phyloP scores from a whole-genome alignment of 2,329 filamentous ascomycete species.

The Fusarium virguliforme region DNA sequence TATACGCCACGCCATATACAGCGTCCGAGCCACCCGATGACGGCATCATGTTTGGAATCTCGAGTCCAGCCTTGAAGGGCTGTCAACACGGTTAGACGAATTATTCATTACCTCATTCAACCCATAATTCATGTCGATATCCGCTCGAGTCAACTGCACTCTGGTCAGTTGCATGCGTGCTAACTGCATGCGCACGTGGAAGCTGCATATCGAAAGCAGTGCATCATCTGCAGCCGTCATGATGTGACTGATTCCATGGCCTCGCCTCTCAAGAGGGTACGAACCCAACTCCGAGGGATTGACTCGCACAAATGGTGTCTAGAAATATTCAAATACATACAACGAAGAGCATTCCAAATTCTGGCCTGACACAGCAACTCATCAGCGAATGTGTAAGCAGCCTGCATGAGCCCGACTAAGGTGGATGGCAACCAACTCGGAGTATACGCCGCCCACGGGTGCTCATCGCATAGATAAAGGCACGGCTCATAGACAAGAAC shows the following conservation, averaged over 20 bases:
- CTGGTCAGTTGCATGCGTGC: not conserved
- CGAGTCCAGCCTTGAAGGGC: not conserved
- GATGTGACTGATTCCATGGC: conserved; percentile 17
- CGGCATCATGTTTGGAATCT: conserved; percentile 11
- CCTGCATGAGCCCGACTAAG: not conserved
- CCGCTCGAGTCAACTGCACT: not conserved
- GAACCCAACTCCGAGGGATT: not conserved
- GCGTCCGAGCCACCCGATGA: not conserved
- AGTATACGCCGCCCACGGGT: not conserved
- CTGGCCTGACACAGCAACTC: conserved; percentile 7
- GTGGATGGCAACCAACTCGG: conserved; percentile 7
- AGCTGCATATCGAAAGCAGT: conserved; percentile 21
- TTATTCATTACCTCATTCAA: not conserved
- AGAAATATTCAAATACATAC: too few relatives aligned
- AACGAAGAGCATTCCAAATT: conserved; percentile 5
- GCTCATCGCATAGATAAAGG: not conserved
- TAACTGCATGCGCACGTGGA: conserved; percentile 28
- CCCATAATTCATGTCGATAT: not conserved
- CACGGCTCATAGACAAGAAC: not conserved
- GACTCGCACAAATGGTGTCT: not conserved
- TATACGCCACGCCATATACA: conserved; percentile 10
- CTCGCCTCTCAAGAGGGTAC: conserved; percentile 6
- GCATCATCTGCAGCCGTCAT: conserved; percentile 27
- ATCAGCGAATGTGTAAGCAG: conserved; percentile 22
- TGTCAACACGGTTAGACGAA: not conserved